Evolutionary conservation across 495 filamentous ascomycete genomes (phyloP), one percentile per base, ranked within the genome.

Genomic region (Penicillium cataractarum): DNA sequence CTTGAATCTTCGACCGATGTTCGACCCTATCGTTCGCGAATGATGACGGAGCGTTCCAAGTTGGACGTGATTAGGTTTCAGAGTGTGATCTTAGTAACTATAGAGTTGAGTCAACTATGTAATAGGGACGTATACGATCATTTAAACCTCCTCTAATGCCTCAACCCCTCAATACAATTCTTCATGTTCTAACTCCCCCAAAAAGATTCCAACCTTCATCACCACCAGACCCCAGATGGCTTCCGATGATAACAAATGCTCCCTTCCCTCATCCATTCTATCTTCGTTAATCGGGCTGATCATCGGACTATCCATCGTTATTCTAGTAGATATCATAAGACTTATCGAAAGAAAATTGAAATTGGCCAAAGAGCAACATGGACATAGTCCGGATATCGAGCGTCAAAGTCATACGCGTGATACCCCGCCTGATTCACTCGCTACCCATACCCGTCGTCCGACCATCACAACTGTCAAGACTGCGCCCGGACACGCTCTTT

Each of bases 281-380:
- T 51, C 49, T 31, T 51, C 49, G 49, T 26, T 51, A 26, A 51
- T n/a, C 49, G 49, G 49, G 49, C 17, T n/a, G 31, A 26, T 13
- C 6, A 51, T 51, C 49, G 24, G 49, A 10, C 49, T 51, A 10
- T 10, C 4, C 49, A 51, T 51, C 49, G 26, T 4, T 51, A 8
- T 51, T 26, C 7, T 31, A 4, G 49, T 12, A 24, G 6, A 51
- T 51, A 2, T 27, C 31, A 51, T 51, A 26, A 26, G 49, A 19
- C 49, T 27, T 17, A 31, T 51, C 49, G 31, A n/a, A n/a, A n/a
- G n/a, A n/a, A n/a, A n/a, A n/a, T n/a, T n/a, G n/a, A n/a, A n/a
- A n/a, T n/a, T n/a, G n/a, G n/a, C n/a, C 6, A 3, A 51, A 51
- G 49, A 24, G 10, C 22, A 51, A 31, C 1, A 51, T 0, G 24